Evolutionary conservation across 106 monocot species (phyloP).

Genomic region (Xerophyta viscosa): DNA sequence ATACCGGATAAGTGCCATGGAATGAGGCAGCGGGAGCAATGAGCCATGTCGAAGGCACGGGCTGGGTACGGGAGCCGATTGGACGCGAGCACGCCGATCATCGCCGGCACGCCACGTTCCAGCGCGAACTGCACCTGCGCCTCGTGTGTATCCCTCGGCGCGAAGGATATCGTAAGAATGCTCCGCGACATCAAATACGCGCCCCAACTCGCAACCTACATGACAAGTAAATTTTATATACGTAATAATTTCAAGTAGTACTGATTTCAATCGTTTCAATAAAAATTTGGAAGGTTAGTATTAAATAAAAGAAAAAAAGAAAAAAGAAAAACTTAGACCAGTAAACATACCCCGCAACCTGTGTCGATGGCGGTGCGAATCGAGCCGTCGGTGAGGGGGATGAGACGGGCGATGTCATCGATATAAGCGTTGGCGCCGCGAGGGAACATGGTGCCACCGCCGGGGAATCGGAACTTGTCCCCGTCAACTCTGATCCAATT

Average conservation of each 20-base stretch:
- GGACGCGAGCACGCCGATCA: constrained; percentile 51
- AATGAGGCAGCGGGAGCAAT: constrained; percentile 63
- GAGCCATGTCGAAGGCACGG: constrained; percentile 61
- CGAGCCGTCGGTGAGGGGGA: constrained; percentile 30
- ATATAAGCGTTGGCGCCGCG: constrained; percentile 53
- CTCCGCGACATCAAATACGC: constrained; percentile 35
- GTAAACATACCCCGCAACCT: constrained; percentile 49
- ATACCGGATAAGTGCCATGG: constrained; percentile 41
- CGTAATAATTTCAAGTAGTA: too few relatives aligned
- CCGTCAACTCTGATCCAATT: constrained; percentile 50
- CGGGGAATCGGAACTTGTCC: constrained; percentile 53
- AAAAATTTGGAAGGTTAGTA: background rate
- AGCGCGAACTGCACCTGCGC: constrained; percentile 66
- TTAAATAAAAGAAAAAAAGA: too few relatives aligned
- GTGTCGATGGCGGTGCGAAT: constrained; percentile 56
- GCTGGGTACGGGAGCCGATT: constrained; percentile 50
- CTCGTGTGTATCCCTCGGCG: constrained; percentile 53
- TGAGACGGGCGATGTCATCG: constrained; percentile 30
- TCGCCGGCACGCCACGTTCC: constrained; percentile 56
- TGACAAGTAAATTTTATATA: too few relatives aligned
- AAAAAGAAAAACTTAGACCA: background rate
- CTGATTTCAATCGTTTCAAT: background rate
- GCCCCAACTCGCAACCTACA: constrained; percentile 54
- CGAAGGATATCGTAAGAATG: constrained; percentile 48
- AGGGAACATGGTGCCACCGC: constrained; percentile 67